A percentile compares a stretch with the other conserved stretches of the same genome.
Conservation (phyloP, 208 protist genomes). For the Angomonas deanei region DNA sequence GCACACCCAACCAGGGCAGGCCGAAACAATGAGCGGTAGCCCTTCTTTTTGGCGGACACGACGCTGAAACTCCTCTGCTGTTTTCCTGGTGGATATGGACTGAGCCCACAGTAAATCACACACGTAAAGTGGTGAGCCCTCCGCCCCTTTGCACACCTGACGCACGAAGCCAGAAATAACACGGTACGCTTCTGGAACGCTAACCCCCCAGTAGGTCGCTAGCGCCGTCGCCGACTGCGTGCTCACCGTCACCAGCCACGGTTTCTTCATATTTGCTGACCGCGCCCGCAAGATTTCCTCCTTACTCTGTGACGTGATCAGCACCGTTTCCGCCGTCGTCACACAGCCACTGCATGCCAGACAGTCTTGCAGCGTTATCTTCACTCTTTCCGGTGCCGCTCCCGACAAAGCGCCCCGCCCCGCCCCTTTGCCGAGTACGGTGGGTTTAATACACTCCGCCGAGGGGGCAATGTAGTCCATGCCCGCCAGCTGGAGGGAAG, state of each 20-base stretch:
- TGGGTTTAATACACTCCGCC: slow-evolving; percentile 52
- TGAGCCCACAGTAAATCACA: slow-evolving; percentile 76
- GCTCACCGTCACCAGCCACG: slow-evolving; percentile 84
- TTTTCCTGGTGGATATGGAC: slow-evolving; percentile 70
- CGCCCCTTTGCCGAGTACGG: slow-evolving; percentile 1
- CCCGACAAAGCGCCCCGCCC: background rate
- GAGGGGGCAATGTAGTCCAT: slow-evolving; percentile 87
- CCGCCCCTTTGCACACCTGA: background rate
- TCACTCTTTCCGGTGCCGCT: slow-evolving; percentile 33
- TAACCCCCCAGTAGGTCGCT: slow-evolving; percentile 60
- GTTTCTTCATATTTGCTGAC: background rate
- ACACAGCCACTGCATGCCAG: slow-evolving; percentile 95
- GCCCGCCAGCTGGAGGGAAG: slow-evolving; percentile 68
- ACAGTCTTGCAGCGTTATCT: slow-evolving; percentile 84
- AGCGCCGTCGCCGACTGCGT: slow-evolving; percentile 83
- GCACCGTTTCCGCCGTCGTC: slow-evolving; percentile 96
- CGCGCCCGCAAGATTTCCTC: slow-evolving; percentile 29
- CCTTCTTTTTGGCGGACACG: slow-evolving; percentile 12
- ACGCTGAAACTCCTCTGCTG: slow-evolving; percentile 73
- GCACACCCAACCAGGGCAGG: slow-evolving; percentile 97
- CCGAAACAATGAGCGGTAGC: slow-evolving; percentile 92
- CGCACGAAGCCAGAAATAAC: slow-evolving; percentile 79
- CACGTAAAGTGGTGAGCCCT: slow-evolving; percentile 34
- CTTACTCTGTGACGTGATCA: slow-evolving; percentile 83
- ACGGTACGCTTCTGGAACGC: slow-evolving; percentile 23